These are phyloP conservation scores for Euphorbia pulcherrima DNA, from an alignment of 345 rosid species.

Conservation along the genomic window DNA sequence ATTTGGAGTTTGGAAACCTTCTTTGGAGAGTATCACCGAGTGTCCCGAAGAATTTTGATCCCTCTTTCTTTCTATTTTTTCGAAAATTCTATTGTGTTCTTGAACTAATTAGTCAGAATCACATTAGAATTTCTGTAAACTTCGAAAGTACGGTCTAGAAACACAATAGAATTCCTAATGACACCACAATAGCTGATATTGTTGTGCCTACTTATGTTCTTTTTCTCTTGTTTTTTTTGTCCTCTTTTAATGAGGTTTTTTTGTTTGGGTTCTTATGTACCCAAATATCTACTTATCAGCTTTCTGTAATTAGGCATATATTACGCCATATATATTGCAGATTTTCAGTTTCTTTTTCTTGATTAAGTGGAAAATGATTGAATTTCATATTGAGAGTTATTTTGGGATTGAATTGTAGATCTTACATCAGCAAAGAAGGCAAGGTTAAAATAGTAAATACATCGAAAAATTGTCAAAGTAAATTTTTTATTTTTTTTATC, in stretches of 20 bases:
- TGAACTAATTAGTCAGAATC: too few relatives aligned
- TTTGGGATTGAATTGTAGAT: too few relatives aligned
- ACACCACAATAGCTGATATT: too few relatives aligned
- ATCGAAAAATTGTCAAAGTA: too few relatives aligned
- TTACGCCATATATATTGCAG: not conserved
- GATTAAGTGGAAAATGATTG: not conserved
- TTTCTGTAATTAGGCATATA: not conserved
- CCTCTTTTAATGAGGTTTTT: conserved; percentile 9
- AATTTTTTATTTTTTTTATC: too few relatives aligned
- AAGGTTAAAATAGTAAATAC: too few relatives aligned
- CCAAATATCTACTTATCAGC: not conserved
- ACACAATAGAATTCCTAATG: too few relatives aligned
- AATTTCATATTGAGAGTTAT: not conserved
- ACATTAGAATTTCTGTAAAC: too few relatives aligned
- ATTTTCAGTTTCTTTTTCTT: not conserved
- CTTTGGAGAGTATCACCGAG: conserved; percentile 58
- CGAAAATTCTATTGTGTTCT: too few relatives aligned
- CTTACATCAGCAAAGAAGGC: too few relatives aligned
- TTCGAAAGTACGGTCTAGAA: too few relatives aligned
- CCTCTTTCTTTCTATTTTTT: not conserved
- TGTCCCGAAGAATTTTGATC: conserved; percentile 32
- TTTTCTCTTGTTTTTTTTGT: not conserved
- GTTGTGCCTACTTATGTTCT: too few relatives aligned
- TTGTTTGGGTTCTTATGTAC: not conserved
- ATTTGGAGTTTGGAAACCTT: conserved; percentile 55